phyloP scores from a whole-genome alignment of 169 alveolate genomes.

The Plasmodium cynomolgi region DNA sequence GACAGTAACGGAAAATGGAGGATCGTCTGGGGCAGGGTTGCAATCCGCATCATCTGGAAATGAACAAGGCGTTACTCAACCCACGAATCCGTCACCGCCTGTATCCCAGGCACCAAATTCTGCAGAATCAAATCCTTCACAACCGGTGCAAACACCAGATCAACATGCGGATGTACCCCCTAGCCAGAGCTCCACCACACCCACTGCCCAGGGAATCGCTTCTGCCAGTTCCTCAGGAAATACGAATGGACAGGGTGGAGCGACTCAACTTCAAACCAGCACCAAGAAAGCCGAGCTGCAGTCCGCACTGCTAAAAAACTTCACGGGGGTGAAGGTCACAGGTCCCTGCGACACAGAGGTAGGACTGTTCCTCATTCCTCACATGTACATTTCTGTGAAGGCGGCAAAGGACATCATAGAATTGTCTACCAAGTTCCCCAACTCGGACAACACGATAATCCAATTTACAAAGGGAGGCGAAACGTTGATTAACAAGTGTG shows the following conservation, averaged over 20 bases:
- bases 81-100: too few relatives aligned
- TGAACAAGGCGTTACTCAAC: too few relatives aligned
- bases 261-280: neutral
- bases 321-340: neutral
- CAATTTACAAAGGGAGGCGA: neutral
- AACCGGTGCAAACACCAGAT: neutral
- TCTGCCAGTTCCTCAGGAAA: neutral
- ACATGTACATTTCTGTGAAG: neutral
- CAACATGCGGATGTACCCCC: neutral
- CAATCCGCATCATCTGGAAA: too few relatives aligned
- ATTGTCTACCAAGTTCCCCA: neutral
- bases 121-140: neutral
- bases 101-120: too few relatives aligned
- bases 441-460: neutral
- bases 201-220: neutral
- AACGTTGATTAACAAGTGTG: neutral
- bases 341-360: neutral
- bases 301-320: neutral
- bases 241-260: neutral
- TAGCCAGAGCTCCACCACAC: neutral
- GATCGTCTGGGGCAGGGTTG: too few relatives aligned
- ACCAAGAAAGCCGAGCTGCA: neutral
- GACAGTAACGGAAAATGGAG: too few relatives aligned
- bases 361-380: neutral
- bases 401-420: neutral